Evolutionary conservation across 768 basidiomycete species (phyloP).

Genomic region (Podaxis rugospora): DNA sequence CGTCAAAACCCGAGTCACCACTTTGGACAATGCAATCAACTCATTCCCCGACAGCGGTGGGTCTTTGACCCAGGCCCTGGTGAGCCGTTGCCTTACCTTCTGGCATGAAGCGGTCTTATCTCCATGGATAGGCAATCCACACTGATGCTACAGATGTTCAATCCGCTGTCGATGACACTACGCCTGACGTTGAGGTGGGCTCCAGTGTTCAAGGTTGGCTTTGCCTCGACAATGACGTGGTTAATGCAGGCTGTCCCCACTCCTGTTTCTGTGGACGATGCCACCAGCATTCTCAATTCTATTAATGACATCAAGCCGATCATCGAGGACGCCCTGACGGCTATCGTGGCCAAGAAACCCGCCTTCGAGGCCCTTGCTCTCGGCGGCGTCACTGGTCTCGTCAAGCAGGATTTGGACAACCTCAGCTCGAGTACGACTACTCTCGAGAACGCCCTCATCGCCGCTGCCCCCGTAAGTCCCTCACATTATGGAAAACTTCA

Average conservation of each 20-base stretch:
- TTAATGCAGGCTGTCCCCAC: constrained; percentile 8
- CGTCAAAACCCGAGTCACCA: constrained; percentile 23
- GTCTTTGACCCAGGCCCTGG: constrained; percentile 21
- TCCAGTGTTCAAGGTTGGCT: neutral
- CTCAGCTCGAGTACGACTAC: constrained; percentile 20
- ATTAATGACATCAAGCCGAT: constrained; percentile 14
- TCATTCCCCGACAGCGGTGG: constrained; percentile 24
- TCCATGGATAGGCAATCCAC: constrained; percentile 20
- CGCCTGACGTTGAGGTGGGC: constrained; percentile 23
- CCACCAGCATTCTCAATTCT: constrained; percentile 17
- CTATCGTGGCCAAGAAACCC: constrained; percentile 22
- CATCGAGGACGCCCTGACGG: constrained; percentile 16
- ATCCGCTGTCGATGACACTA: constrained; percentile 20
- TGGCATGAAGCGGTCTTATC: neutral
- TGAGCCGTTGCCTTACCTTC: constrained; percentile 9
- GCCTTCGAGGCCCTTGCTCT: constrained; percentile 19
- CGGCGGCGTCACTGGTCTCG: constrained; percentile 18
- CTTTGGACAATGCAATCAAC: constrained; percentile 25
- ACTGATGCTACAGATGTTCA: constrained; percentile 17
- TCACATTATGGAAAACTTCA: neutral
- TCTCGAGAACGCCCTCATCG: constrained; percentile 23
- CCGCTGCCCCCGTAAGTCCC: constrained; percentile 21
- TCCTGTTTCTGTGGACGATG: constrained; percentile 21
- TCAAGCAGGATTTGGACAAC: constrained; percentile 21
- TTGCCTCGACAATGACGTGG: neutral